Evolutionary conservation across 495 filamentous ascomycete species (phyloP).

Genomic region (Penicillium cosmopolitanum): DNA sequence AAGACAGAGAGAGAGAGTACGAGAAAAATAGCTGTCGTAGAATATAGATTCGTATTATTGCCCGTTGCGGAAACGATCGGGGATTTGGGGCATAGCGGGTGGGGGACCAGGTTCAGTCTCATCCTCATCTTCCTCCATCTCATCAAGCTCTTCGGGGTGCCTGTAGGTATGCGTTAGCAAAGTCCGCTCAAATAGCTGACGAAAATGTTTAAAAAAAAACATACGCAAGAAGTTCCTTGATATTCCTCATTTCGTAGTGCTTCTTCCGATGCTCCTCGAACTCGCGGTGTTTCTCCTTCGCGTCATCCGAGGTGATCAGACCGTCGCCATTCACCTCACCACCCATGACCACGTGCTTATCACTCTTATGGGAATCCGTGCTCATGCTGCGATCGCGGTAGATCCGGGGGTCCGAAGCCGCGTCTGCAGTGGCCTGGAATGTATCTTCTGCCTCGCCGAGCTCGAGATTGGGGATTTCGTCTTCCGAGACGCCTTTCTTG

Average conservation of each 20-base stretch:
- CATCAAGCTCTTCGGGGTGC: constrained; percentile 53
- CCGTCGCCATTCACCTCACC: constrained; percentile 60
- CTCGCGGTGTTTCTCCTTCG: constrained; percentile 82
- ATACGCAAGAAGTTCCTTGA: constrained; percentile 84
- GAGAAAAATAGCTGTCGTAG: not conserved
- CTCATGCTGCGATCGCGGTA: constrained; percentile 51
- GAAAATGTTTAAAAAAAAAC: constrained; percentile 26
- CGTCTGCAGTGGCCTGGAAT: constrained; percentile 28
- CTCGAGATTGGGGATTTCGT: constrained; percentile 89
- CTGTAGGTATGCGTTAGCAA: constrained; percentile 29
- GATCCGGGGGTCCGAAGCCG: constrained; percentile 40
- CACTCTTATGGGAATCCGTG: constrained; percentile 56
- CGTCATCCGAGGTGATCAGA: constrained; percentile 70
- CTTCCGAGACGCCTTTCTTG: constrained; percentile 53
- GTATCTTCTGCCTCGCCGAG: constrained; percentile 91
- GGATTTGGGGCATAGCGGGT: constrained; percentile 40
- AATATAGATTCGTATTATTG: constrained; percentile 17
- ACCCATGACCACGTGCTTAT: constrained; percentile 80
- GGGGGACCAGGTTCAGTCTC: constrained; percentile 35
- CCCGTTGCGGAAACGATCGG: constrained; percentile 31
- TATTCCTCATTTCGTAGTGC: constrained; percentile 98
- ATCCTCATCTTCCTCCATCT: constrained; percentile 57
- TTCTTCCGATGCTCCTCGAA: constrained; percentile 91
- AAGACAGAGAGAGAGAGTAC: not conserved
- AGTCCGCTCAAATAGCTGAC: not conserved